Percentiles rank a stretch among this genome's conserved stretches.
phyloP scores from a whole-genome alignment of 768 basidiomycete genomes.

The Mycena vulgaris region DNA sequence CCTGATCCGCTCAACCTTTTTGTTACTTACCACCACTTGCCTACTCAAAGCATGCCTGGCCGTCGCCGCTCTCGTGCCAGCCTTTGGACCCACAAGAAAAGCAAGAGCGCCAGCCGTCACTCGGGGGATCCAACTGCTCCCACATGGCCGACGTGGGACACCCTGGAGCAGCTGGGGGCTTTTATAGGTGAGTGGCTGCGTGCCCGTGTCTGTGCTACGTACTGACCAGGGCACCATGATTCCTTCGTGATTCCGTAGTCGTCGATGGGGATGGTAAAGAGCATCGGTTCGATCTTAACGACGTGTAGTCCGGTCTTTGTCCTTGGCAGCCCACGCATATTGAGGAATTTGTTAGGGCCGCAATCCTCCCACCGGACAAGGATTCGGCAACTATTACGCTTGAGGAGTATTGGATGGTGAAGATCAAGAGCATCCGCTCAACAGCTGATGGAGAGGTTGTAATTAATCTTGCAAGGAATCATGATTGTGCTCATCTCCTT shows the following conservation, averaged over 20 bases:
- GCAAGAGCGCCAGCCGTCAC: not conserved
- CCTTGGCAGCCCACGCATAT: not conserved
- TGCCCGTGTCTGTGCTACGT: not conserved
- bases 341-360: not conserved
- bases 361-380: not conserved
- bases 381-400: not conserved
- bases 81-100: conserved; percentile 17
- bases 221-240: no score
- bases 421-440: conserved; percentile 9
- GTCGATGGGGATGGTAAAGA: not conserved
- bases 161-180: not conserved
- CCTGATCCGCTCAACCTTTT: not conserved
- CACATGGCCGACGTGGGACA: not conserved
- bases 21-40: not conserved
- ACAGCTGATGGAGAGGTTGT: not conserved
- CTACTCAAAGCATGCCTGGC: not conserved
- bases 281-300: not conserved
- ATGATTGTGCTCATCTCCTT: not conserved
- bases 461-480: no score
- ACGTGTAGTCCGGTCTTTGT: not conserved
- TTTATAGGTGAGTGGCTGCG: not conserved
- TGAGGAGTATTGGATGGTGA: conserved; percentile 9
- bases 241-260: no score
- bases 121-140: not conserved
- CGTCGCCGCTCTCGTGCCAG: not conserved